Percentiles rank a stretch among this genome's conserved stretches.
phyloP scores from a whole-genome alignment of 208 protist genomes.

The Strigomonas culicis region DNA sequence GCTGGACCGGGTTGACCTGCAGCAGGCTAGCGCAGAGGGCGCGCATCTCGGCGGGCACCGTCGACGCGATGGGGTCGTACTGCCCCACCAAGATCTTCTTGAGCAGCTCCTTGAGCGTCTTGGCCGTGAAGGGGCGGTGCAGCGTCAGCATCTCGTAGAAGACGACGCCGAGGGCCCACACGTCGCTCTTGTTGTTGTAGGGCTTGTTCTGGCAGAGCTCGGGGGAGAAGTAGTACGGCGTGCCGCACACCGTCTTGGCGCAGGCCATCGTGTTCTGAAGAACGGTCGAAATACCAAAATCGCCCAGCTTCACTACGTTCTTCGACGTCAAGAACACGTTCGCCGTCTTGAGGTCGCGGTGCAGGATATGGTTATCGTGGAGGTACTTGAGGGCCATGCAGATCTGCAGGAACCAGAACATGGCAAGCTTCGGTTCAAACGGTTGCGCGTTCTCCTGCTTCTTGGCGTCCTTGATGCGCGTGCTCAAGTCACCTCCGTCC shows the following conservation, averaged over 20 bases:
- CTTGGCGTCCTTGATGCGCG: constrained; percentile 81
- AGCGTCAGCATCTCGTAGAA: constrained; percentile 85
- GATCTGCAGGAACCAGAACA: constrained; percentile 92
- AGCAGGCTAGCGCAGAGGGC: constrained; percentile 85
- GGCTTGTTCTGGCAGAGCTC: constrained; percentile 93
- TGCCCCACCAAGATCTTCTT: constrained; percentile 84
- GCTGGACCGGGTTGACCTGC: constrained; percentile 68
- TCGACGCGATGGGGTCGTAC: constrained; percentile 73
- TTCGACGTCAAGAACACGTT: constrained; percentile 94
- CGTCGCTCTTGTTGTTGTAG: constrained; percentile 96
- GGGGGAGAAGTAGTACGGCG: constrained; percentile 95
- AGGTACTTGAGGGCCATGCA: constrained; percentile 92
- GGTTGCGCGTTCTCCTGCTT: constrained; percentile 52
- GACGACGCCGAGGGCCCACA: constrained; percentile 92
- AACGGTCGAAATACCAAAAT: constrained; percentile 93
- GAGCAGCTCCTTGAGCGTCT: constrained; percentile 93
- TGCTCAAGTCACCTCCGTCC: constrained; percentile 81
- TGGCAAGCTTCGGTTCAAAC: constrained; percentile 78
- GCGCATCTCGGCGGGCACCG: constrained; percentile 83
- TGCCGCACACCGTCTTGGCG: constrained; percentile 92
- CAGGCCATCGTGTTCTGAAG: constrained; percentile 90
- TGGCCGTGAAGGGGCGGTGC: constrained; percentile 91
- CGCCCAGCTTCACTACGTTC: constrained; percentile 87
- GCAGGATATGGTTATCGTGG: constrained; percentile 90
- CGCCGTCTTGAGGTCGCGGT: constrained; percentile 93